Base-by-base conservation (phyloP, 2,329 filamentous ascomycete species). In the Sporothrix dimorphospora region DNA sequence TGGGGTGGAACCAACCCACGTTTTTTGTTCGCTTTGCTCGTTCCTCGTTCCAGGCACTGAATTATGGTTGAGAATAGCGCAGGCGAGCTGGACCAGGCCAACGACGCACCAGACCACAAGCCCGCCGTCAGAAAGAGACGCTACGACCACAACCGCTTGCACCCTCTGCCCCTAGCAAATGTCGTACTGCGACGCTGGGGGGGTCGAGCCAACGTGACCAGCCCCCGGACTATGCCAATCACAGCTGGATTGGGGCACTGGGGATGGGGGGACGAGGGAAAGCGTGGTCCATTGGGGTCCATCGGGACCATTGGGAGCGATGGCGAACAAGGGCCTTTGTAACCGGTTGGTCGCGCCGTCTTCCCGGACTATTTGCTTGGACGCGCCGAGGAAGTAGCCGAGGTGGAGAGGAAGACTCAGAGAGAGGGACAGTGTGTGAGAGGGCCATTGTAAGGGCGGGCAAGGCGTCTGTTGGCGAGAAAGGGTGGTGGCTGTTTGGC, bases 281-380 rank as follows among this genome's bases (percentile, higher is more conserved):
- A 34, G 3, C 9, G 42, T 45, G 42, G 1, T 12, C 30, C 30
- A 47, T 53, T n/a, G n/a, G n/a, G n/a, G n/a, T n/a, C n/a, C n/a
- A n/a, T n/a, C n/a, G n/a, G 8, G 49, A 53, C 49, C 49, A 53
- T 2, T 53, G 21, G 12, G 8, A 24, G 49, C 49, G n/a, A 16
- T 5, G 19, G 42, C 4, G 53, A 34, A 12, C 27, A 42, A 42
- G 34, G 40, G 49, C 40, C 61, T 40, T 66, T 16, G 45, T 51
- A n/a, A n/a, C n/a, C n/a, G 69, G 69, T 55, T 66, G 45, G n/a
- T 47, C 69, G 69, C 45, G 69, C 69, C 69, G 69, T 71, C 69
- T 66, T 71, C 47, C 69, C 69, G 69, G 69, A 42, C 59, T 2
- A 30, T 42, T 53, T 61, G 55, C 42, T 47, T 51, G 47, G 59